phyloP scores from a whole-genome alignment of 371 early-diverging fungal species.

The Mortierella sp. region DNA sequence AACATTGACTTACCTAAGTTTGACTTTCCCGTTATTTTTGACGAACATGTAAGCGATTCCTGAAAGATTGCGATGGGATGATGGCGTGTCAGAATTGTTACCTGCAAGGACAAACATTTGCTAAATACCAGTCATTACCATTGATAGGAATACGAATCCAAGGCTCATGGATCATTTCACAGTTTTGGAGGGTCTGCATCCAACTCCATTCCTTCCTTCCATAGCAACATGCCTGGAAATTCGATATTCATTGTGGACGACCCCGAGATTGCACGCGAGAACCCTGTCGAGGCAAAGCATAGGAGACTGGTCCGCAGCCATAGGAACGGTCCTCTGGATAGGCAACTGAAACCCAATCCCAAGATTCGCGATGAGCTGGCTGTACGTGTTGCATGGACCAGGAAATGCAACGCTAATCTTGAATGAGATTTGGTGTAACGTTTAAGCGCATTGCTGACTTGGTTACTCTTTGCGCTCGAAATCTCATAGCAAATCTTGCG shows the following conservation, averaged over 20 bases:
- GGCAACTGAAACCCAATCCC: constrained; percentile 95
- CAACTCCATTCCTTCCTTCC: constrained; percentile 25
- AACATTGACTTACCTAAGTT: constrained; percentile 93
- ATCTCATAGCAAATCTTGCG: constrained; percentile 81
- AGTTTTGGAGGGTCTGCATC: constrained; percentile 26
- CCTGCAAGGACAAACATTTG: not conserved
- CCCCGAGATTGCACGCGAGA: constrained; percentile 83
- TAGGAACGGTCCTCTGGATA: constrained; percentile 90
- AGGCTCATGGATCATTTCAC: constrained; percentile 4
- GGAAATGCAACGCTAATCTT: not conserved
- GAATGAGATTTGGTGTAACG: not conserved
- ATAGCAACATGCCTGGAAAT: constrained; percentile 29
- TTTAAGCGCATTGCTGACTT: not conserved
- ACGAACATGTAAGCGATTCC: constrained; percentile 74
- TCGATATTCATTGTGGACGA: constrained; percentile 69
- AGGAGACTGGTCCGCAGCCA: constrained; percentile 92
- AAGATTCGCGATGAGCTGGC: constrained; percentile 94
- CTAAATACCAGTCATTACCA: not conserved
- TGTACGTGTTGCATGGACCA: constrained; percentile 59
- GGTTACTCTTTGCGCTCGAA: not conserved
- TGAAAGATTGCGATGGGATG: not conserved
- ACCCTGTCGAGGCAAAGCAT: constrained; percentile 97
- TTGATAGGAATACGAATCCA: constrained; percentile 32
- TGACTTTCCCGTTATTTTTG: constrained; percentile 93
- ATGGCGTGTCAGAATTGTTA: too few relatives aligned